Evolutionary conservation across 495 filamentous ascomycete genomes (phyloP).

Genomic region (Aspergillus sclerotiicarbonarius): DNA sequence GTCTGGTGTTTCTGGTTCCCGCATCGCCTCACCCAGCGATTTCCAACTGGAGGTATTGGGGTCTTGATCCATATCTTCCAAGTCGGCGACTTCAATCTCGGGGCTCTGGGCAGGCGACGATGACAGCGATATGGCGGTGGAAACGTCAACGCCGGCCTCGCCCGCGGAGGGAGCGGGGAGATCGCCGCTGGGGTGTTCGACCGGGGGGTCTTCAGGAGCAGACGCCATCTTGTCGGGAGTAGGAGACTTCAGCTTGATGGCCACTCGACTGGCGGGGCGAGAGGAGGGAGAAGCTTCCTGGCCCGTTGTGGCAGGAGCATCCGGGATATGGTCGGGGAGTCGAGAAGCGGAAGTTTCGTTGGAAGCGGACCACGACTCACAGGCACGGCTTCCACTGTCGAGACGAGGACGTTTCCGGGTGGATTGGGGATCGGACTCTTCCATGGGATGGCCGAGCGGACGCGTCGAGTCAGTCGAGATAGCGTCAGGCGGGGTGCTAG

Average conservation of each 20-base stretch:
- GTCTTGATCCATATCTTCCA: constrained; percentile 54
- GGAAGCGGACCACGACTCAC: constrained; percentile 43
- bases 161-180: constrained; percentile 16
- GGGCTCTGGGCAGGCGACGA: constrained; percentile 52
- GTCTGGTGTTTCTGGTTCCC: constrained; percentile 28
- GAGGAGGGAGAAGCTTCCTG: constrained; percentile 33
- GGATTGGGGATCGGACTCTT: constrained; percentile 52
- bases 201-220: constrained; percentile 12
- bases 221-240: constrained; percentile 20
- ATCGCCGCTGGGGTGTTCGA: constrained; percentile 15
- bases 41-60: constrained; percentile 45
- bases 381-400: constrained; percentile 51
- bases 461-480: constrained; percentile 33
- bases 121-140: constrained; percentile 44
- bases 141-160: constrained; percentile 20
- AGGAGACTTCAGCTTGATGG: constrained; percentile 55
- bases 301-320: constrained; percentile 33
- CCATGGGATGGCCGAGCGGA: constrained; percentile 48
- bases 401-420: constrained; percentile 64
- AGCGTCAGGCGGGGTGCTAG: constrained; percentile 43
- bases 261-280: constrained; percentile 50
- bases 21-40: constrained; percentile 36
- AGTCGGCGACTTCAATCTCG: constrained; percentile 54
- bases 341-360: constrained; percentile 28
- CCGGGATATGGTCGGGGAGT: constrained; percentile 22